Evolutionary conservation across 1,139 yeast genomes (phyloP).

Genomic region (Arxiozyma heterogenica): DNA sequence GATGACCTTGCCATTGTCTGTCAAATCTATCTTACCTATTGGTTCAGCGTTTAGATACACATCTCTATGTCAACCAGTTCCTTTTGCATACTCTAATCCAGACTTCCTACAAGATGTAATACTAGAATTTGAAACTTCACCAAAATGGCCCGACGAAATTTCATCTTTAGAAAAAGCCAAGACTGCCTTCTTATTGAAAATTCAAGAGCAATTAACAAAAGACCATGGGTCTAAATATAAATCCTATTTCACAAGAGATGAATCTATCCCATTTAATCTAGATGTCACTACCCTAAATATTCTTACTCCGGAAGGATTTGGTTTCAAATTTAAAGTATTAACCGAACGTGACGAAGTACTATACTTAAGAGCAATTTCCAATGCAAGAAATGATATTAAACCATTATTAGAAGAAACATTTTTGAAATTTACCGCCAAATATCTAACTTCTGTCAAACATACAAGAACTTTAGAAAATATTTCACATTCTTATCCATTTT

Average conservation of each 20-base stretch:
- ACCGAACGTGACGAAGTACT: conserved; percentile 76
- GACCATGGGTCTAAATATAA: conserved; percentile 44
- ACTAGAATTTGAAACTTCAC: conserved; percentile 78
- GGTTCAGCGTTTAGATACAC: conserved; percentile 66
- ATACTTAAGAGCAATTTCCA: conserved; percentile 58
- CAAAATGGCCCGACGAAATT: conserved; percentile 94
- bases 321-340: conserved; percentile 62
- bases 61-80: conserved; percentile 69
- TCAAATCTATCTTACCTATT: conserved; percentile 65
- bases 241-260: conserved; percentile 54
- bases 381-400: conserved; percentile 50
- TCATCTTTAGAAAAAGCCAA: conserved; percentile 80
- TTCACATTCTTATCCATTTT: conserved; percentile 64
- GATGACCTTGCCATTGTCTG: conserved; percentile 56
- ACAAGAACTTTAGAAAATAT: conserved; percentile 67
- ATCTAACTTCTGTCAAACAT: conserved; percentile 67
- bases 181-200: conserved; percentile 74
- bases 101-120: conserved; percentile 75
- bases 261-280: conserved; percentile 55
- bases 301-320: conserved; percentile 79
- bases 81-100: conserved; percentile 68
- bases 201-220: conserved; percentile 46
- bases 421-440: conserved; percentile 56
- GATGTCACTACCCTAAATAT: conserved; percentile 52
- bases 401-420: conserved; percentile 53